Percentiles rank a stretch among this genome's conserved stretches.
Evolutionary conservation across 2,329 filamentous ascomycete species (phyloP).

Genomic region (Didymellaceae sp.): DNA sequence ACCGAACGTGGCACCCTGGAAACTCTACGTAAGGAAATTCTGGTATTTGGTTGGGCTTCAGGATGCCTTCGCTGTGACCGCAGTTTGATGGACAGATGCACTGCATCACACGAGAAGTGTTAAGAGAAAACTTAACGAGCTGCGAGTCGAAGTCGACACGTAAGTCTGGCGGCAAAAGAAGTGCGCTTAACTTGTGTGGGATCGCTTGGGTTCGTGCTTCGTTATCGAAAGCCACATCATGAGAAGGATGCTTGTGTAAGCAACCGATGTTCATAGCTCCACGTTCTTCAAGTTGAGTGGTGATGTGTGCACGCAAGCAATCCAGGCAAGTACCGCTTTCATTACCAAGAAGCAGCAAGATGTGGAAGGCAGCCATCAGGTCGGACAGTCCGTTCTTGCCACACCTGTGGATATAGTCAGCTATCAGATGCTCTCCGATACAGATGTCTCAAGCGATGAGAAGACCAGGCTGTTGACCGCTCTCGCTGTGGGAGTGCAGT

Average conservation of each 20-base stretch:
- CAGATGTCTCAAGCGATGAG: background rate
- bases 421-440: background rate
- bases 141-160: too few relatives aligned
- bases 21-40: slow-evolving; percentile 4
- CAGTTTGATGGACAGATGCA: slow-evolving; percentile 1
- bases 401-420: background rate
- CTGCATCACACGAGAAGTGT: too few relatives aligned
- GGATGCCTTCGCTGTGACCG: background rate
- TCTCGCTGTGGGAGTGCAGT: too few relatives aligned
- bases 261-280: slow-evolving; percentile 5
- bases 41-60: background rate
- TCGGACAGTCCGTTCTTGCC: background rate
- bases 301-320: slow-evolving; percentile 1
- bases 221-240: too few relatives aligned
- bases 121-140: too few relatives aligned
- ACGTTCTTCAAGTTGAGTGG: background rate
- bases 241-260: background rate
- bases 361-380: slow-evolving; percentile 5
- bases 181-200: too few relatives aligned
- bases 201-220: background rate
- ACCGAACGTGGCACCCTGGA: background rate
- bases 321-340: background rate
- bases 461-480: background rate
- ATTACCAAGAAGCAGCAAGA: background rate
- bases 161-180: too few relatives aligned